Evolutionary conservation across 2,329 filamentous ascomycete genomes (phyloP).

Genomic region (Fusarium sp.): DNA sequence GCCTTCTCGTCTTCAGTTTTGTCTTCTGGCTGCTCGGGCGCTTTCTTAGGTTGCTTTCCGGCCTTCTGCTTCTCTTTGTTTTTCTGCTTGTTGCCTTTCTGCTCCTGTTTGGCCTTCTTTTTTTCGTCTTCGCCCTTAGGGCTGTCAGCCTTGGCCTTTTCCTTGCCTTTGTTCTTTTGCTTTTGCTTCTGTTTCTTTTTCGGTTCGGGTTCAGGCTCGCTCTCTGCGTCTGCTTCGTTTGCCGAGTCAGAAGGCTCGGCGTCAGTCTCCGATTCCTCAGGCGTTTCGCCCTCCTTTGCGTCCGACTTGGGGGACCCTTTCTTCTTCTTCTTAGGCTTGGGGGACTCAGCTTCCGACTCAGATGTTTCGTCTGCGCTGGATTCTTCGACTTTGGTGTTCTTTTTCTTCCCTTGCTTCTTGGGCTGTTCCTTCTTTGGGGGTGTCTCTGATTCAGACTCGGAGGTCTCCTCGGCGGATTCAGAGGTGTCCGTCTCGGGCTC

Average conservation of each 20-base stretch:
- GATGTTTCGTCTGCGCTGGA: conserved; percentile 19
- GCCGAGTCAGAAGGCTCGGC: conserved; percentile 27
- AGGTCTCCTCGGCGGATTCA: conserved; percentile 35
- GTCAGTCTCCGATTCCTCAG: conserved; percentile 18
- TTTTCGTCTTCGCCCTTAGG: conserved; percentile 17
- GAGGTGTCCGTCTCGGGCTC: conserved; percentile 42
- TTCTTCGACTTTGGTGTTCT: conserved; percentile 14
- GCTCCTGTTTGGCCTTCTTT: conserved; percentile 14
- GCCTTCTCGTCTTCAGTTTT: conserved; percentile 11
- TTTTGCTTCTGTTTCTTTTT: conserved; percentile 14
- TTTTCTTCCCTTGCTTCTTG: conserved; percentile 32
- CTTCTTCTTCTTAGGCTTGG: conserved; percentile 27
- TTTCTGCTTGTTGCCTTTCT: conserved; percentile 25
- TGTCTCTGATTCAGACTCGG: conserved; percentile 28
- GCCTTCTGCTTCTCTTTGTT: conserved; percentile 15
- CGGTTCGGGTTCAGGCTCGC: conserved; percentile 16
- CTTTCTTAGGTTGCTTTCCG: background rate
- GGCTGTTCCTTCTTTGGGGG: conserved; percentile 26
- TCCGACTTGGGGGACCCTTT: conserved; percentile 8
- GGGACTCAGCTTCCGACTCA: conserved; percentile 27
- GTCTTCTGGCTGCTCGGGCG: conserved; percentile 13
- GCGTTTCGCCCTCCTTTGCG: conserved; percentile 14
- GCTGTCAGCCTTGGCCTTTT: conserved; percentile 8
- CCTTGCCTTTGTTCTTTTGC: conserved; percentile 11
- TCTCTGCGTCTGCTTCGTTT: conserved; percentile 24